phyloP scores from a whole-genome alignment of 768 basidiomycete species.

The Hemileccinum impolitum region DNA sequence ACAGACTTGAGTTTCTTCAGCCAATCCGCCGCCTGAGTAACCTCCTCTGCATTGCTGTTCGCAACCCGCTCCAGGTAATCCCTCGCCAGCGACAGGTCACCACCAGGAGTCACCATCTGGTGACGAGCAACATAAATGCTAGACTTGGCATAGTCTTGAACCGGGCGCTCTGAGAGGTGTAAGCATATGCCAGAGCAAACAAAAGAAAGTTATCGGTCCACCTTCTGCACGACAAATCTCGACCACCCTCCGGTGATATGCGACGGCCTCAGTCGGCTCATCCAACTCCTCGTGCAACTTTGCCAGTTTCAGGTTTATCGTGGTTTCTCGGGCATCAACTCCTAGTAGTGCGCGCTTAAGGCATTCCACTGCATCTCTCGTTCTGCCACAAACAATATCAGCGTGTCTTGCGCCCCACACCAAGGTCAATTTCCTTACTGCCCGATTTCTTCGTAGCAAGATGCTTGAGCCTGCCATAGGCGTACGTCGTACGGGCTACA shows the following conservation, averaged over 20 bases:
- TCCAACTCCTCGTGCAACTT: conserved; percentile 64
- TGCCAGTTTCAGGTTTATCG: conserved; percentile 71
- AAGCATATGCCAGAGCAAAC: conserved; percentile 5
- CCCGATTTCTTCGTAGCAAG: conserved; percentile 90
- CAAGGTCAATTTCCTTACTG: conserved; percentile 44
- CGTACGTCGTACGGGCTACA: conserved; percentile 90
- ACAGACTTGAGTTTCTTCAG: conserved; percentile 53
- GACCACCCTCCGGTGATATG: conserved; percentile 78
- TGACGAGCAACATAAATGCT: conserved; percentile 80
- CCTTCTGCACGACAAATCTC: conserved; percentile 57
- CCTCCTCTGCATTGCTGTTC: conserved; percentile 79
- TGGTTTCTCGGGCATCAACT: conserved; percentile 73
- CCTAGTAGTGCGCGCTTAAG: conserved; percentile 85
- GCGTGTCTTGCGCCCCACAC: background rate
- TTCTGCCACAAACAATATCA: conserved; percentile 41
- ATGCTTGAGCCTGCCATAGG: conserved; percentile 92
- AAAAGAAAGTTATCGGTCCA: conserved; percentile 30
- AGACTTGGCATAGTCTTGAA: conserved; percentile 82
- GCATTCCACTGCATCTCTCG: conserved; percentile 86
- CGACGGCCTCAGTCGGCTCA: conserved; percentile 64
- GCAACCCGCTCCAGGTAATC: conserved; percentile 74
- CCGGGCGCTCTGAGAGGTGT: conserved; percentile 48
- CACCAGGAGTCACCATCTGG: conserved; percentile 59
- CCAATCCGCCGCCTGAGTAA: conserved; percentile 66
- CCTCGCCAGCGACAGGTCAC: conserved; percentile 66